These are phyloP conservation scores for Rhodofomes roseus DNA, from an alignment of 1,284 basidiomycete genomes.

Conservation along the genomic window DNA sequence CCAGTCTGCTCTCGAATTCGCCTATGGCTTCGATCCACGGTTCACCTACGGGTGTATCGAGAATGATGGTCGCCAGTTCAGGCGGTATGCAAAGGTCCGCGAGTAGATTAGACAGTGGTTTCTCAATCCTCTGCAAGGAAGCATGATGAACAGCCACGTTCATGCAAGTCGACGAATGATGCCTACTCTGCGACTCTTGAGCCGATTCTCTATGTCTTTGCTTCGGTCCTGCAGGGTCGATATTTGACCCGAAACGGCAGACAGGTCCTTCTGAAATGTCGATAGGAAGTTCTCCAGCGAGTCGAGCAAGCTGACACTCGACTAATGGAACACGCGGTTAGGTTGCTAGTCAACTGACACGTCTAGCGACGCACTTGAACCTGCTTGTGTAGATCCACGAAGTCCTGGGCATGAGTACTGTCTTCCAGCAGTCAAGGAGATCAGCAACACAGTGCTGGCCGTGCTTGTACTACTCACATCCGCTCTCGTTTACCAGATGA, in stretches of 20 bases:
- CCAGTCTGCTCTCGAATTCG: constrained; percentile 77
- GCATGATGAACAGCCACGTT: neutral
- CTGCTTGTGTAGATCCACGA: constrained; percentile 81
- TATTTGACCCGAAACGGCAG: constrained; percentile 93
- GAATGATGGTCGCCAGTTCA: constrained; percentile 69
- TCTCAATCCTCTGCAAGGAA: constrained; percentile 74
- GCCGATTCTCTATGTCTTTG: constrained; percentile 82
- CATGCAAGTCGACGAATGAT: neutral
- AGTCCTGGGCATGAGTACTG: constrained; percentile 55
- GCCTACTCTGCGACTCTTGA: constrained; percentile 79
- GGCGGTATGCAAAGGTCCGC: constrained; percentile 84
- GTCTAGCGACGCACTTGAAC: constrained; percentile 45
- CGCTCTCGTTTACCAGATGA: neutral
- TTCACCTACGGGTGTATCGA: constrained; percentile 82
- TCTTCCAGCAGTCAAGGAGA: constrained; percentile 18
- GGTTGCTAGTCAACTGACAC: constrained; percentile 1
- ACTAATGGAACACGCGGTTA: constrained; percentile 37
- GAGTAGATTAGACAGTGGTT: constrained; percentile 79
- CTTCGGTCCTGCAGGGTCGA: constrained; percentile 88
- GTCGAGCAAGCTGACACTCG: constrained; percentile 74
- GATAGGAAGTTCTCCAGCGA: constrained; percentile 89
- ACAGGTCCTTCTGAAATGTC: constrained; percentile 92
- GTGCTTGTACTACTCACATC: neutral
- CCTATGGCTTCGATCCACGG: constrained; percentile 79
- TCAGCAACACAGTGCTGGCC: neutral